Percentiles rank a stretch among this genome's conserved stretches.
Conservation (phyloP, 2,329 filamentous ascomycete genomes). For the Fusarium austroafricanum region DNA sequence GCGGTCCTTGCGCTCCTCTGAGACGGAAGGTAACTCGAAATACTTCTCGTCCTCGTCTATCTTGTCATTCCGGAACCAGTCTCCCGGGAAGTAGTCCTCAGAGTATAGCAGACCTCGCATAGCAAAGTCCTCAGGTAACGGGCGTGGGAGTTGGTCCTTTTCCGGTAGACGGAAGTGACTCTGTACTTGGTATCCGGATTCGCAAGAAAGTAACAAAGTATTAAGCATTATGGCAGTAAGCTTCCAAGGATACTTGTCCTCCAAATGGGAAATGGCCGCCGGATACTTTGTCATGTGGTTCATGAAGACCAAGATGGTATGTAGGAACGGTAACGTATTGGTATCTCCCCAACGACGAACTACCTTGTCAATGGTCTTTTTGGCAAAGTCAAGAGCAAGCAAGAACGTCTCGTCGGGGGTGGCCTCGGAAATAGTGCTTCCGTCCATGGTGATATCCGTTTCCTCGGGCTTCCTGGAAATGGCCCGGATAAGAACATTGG, state of each 20-base stretch:
- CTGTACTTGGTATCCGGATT: slow-evolving; percentile 53
- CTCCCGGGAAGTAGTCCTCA: slow-evolving; percentile 66
- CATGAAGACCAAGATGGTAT: slow-evolving; percentile 72
- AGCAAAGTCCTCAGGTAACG: slow-evolving; percentile 76
- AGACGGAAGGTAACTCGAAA: slow-evolving; percentile 71
- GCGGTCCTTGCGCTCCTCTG: slow-evolving; percentile 66
- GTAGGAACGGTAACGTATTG: slow-evolving; percentile 71
- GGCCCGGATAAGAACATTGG: slow-evolving; percentile 59
- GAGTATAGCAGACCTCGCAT: slow-evolving; percentile 73
- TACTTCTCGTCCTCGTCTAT: slow-evolving; percentile 76
- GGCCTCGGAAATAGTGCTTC: slow-evolving; percentile 39
- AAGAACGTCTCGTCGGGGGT: slow-evolving; percentile 47
- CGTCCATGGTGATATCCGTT: slow-evolving; percentile 42
- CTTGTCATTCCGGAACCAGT: slow-evolving; percentile 68
- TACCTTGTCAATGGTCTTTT: slow-evolving; percentile 59
- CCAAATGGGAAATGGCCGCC: slow-evolving; percentile 57
- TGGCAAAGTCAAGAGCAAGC: slow-evolving; percentile 55
- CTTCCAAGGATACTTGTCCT: slow-evolving; percentile 65
- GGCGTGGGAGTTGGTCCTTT: slow-evolving; percentile 58
- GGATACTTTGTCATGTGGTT: slow-evolving; percentile 56
- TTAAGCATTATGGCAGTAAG: slow-evolving; percentile 55
- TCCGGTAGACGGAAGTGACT: slow-evolving; percentile 61
- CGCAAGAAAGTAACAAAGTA: slow-evolving; percentile 44
- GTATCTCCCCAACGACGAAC: slow-evolving; percentile 65
- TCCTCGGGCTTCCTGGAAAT: slow-evolving; percentile 49